Evolutionary conservation across 805 yeast genomes (phyloP), one percentile per base, ranked within the genome.

Genomic region (Cyberlindnera xishuangbannaensis): DNA sequence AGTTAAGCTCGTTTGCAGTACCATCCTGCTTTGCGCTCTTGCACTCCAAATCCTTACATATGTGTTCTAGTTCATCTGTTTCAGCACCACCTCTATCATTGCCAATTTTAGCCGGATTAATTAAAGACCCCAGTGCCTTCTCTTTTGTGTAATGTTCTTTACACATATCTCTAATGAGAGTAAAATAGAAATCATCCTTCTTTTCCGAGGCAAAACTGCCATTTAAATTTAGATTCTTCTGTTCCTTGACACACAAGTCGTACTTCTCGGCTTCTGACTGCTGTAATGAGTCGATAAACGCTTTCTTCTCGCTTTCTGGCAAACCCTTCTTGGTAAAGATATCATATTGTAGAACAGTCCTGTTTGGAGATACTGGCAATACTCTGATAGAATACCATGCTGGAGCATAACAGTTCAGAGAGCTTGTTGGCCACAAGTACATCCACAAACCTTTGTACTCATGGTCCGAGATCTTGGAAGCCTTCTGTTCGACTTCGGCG

Each of bases 361-460:
- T 72, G 21, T 64, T 62, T 15, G 79, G 72, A 22, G 67, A 49
- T 14, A 71, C 53, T 20, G 82, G 82, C 39, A 74, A 58, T 4
- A 75, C 80, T 46, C 80, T 61, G 43, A 75, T 74, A 7, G 77
- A 67, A 54, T 75, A 75, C 76, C 78, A 75, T 8, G 80, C 80
- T 45, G 81, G 80, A 0, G 80, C 73, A 48, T 75, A 75, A 48
- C 82, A 75, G 56, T 75, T 75, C 51, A 75, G 54, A 28, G 81
- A 80, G 50, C 72, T 72, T 29, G 66, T 70, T 36, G 82, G 82
- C 62, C 63, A 75, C 39, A 72, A 55, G 53, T 75, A 75, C 39
- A 75, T 68, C 81, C 81, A 75, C 50, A 75, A 60, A 11, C 80
- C 81, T 49, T 75, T 71, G 57, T 70, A 71, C 8, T 65, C 70